Percentiles rank a stretch among this genome's conserved stretches.
Evolutionary conservation across 345 rosid genomes (phyloP).

Genomic region (Barbarea vulgaris): DNA sequence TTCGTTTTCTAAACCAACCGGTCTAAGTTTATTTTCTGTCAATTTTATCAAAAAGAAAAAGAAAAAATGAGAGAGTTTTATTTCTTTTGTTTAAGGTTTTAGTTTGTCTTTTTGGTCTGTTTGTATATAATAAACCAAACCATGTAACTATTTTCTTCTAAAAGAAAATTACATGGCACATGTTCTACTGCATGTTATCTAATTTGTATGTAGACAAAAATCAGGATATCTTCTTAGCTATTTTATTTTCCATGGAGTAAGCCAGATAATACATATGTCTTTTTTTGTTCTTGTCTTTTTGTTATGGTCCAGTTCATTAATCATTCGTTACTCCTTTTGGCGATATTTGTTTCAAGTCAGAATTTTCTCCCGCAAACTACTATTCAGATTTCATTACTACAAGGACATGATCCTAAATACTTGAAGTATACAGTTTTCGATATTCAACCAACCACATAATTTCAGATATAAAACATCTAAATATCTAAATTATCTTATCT

Average conservation of each 20-base stretch:
- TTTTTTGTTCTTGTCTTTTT: not conserved
- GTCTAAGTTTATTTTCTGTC: not conserved
- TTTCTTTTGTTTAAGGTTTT: not conserved
- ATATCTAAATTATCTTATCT: not conserved
- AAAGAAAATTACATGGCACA: not conserved
- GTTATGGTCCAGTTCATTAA: not conserved
- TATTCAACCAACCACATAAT: no score
- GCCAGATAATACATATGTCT: not conserved
- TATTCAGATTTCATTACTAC: not conserved
- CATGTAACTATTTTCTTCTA: not conserved
- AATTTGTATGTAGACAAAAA: not conserved
- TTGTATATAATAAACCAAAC: not conserved
- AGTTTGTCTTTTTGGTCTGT: not conserved
- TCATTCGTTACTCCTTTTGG: not conserved
- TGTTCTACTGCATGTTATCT: not conserved
- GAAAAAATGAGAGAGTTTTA: no score
- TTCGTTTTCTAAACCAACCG: not conserved
- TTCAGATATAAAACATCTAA: not conserved
- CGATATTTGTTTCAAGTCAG: not conserved
- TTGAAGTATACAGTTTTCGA: not conserved
- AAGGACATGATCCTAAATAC: not conserved
- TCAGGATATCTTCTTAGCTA: not conserved
- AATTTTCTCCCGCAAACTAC: not conserved
- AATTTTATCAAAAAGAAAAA: no score
- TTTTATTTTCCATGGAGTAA: not conserved